A percentile compares a stretch with the other conserved stretches of the same genome.
These are phyloP conservation scores for Boletus bicolor DNA, from an alignment of 768 basidiomycete species.

Conservation along the genomic window DNA sequence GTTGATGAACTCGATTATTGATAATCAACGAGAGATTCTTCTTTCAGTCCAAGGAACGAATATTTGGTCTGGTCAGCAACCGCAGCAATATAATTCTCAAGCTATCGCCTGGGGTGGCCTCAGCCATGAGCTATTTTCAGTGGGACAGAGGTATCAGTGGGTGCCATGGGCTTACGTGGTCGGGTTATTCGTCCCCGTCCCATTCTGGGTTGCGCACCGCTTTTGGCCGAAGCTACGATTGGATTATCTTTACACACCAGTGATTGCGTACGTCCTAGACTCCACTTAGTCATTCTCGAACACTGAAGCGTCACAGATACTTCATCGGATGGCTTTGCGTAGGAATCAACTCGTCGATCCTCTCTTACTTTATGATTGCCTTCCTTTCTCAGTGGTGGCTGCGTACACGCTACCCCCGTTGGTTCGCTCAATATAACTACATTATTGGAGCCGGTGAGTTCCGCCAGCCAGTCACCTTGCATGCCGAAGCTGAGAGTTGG, in stretches of 20 bases:
- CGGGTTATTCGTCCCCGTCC: conserved; percentile 37
- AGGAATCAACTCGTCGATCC: conserved; percentile 55
- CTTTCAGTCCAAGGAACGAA: conserved; percentile 52
- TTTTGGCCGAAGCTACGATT: conserved; percentile 32
- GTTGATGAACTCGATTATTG: conserved; percentile 58
- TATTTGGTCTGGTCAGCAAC: conserved; percentile 32
- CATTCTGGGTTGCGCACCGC: conserved; percentile 40
- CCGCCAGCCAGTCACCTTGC: neutral
- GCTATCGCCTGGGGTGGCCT: conserved; percentile 44
- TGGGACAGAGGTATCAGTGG: conserved; percentile 34
- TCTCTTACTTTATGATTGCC: conserved; percentile 48
- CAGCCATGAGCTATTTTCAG: conserved; percentile 33
- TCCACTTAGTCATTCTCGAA: neutral
- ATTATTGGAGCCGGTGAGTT: conserved; percentile 54
- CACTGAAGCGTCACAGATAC: conserved; percentile 20
- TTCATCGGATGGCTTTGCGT: conserved; percentile 45
- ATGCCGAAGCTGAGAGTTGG: neutral
- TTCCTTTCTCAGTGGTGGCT: conserved; percentile 61
- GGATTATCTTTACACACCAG: conserved; percentile 34
- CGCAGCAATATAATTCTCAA: conserved; percentile 31
- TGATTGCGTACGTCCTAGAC: conserved; percentile 23
- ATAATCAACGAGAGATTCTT: conserved; percentile 49
- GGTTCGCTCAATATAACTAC: conserved; percentile 69
- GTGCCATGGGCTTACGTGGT: conserved; percentile 39
- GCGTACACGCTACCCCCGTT: conserved; percentile 54